phyloP scores from a whole-genome alignment of 768 basidiomycete genomes.

The Boletus eberwhitei region DNA sequence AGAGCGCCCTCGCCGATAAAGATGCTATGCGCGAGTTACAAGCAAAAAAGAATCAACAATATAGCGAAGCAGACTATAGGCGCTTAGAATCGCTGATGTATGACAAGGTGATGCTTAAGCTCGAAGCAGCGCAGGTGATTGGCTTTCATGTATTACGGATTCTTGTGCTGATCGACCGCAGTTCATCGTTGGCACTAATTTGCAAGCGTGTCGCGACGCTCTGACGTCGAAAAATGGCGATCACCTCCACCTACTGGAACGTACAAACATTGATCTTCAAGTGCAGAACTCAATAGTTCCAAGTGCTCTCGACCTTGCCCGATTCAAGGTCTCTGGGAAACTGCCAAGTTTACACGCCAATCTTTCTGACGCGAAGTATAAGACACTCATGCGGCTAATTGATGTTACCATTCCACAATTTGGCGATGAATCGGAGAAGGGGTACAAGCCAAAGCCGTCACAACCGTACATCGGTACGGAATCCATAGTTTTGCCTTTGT shows the following conservation, averaged over 20 bases:
- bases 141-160: neutral
- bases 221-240: slow-evolving; percentile 54
- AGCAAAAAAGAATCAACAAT: slow-evolving; percentile 78
- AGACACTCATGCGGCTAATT: slow-evolving; percentile 86
- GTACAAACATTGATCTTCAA: slow-evolving; percentile 84
- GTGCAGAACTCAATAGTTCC: slow-evolving; percentile 94
- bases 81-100: slow-evolving; percentile 93
- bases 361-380: slow-evolving; percentile 86
- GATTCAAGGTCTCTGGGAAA: slow-evolving; percentile 88
- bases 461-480: slow-evolving; percentile 23
- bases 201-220: slow-evolving; percentile 79
- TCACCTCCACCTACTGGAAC: slow-evolving; percentile 84
- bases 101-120: slow-evolving; percentile 77
- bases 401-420: slow-evolving; percentile 89
- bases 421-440: slow-evolving; percentile 41
- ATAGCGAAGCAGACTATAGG: slow-evolving; percentile 82
- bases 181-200: slow-evolving; percentile 86
- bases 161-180: slow-evolving; percentile 32
- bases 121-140: slow-evolving; percentile 85
- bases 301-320: slow-evolving; percentile 71
- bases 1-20: slow-evolving; percentile 87
- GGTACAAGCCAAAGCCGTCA: slow-evolving; percentile 16
- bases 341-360: slow-evolving; percentile 88
- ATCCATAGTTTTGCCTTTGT: slow-evolving; percentile 45
- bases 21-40: slow-evolving; percentile 72